phyloP scores from a whole-genome alignment of 768 basidiomycete genomes.

The Nidularia pulvinata region DNA sequence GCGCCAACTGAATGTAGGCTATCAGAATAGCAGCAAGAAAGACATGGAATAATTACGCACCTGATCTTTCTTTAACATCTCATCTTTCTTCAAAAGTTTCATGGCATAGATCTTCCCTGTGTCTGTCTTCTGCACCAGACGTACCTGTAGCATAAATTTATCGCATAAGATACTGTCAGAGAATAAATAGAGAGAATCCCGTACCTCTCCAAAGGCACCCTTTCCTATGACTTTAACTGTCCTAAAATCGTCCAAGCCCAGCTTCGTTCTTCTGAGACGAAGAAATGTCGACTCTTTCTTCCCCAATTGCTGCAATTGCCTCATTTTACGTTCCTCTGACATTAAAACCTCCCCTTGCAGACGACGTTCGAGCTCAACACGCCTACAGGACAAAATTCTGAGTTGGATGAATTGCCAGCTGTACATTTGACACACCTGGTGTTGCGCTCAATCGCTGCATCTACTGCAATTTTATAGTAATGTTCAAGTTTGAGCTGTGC shows the following conservation, averaged over 20 bases:
- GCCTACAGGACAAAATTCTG: slow-evolving; percentile 40
- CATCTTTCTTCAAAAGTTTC: slow-evolving; percentile 96
- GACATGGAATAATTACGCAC: slow-evolving; percentile 33
- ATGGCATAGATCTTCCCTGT: slow-evolving; percentile 99
- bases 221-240: slow-evolving; percentile 99
- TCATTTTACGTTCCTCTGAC: slow-evolving; percentile 84
- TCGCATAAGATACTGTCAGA: too few species aligned
- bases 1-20: slow-evolving; percentile 70
- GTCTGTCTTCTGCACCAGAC: slow-evolving; percentile 95
- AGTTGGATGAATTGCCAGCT: neutral
- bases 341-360: slow-evolving; percentile 68
- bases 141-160: slow-evolving; percentile 46
- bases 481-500: slow-evolving; percentile 97
- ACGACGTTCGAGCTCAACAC: slow-evolving; percentile 84
- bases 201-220: slow-evolving; percentile 96
- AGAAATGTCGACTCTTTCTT: slow-evolving; percentile 90
- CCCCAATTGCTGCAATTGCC: slow-evolving; percentile 81
- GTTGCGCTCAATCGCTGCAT: slow-evolving; percentile 93
- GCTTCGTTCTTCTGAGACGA: slow-evolving; percentile 83
- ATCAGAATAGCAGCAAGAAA: neutral
- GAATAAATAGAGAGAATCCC: slow-evolving; percentile 11
- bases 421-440: slow-evolving; percentile 54
- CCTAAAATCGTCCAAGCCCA: slow-evolving; percentile 90
- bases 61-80: slow-evolving; percentile 99
- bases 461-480: slow-evolving; percentile 96